Conservation (phyloP, 176 grass and related monocot genomes). For the Oryza glaberrima region DNA sequence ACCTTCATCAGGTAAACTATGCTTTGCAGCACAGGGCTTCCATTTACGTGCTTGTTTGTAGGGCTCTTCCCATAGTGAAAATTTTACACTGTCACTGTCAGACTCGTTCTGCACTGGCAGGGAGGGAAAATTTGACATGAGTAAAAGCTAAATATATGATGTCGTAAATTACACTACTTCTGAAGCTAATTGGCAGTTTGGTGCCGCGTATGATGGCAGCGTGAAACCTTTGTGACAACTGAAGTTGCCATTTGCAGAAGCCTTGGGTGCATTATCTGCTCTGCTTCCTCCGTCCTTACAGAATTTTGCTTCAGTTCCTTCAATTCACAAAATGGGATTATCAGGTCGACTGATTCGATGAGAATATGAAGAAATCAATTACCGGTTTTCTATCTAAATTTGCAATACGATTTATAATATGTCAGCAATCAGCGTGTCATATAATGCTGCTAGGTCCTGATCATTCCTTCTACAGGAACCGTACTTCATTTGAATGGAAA, state of each 20-base stretch:
- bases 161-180: too few species aligned
- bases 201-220: not conserved
- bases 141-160: not conserved
- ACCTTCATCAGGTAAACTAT: slow-evolving; percentile 54
- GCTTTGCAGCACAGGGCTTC: slow-evolving; percentile 82
- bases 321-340: slow-evolving; percentile 19
- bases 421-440: too few species aligned
- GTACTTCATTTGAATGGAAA: not conserved
- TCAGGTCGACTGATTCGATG: not conserved
- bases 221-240: slow-evolving; percentile 56
- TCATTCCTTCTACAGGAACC: not conserved
- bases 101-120: slow-evolving; percentile 64
- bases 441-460: not conserved
- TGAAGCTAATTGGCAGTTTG: not conserved
- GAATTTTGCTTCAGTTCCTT: slow-evolving; percentile 58
- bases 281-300: slow-evolving; percentile 39
- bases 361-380: not conserved
- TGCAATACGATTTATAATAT: not conserved
- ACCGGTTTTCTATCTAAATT: not conserved
- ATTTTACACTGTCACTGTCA: slow-evolving; percentile 23
- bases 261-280: slow-evolving; percentile 75
- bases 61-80: slow-evolving; percentile 69
- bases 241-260: slow-evolving; percentile 68
- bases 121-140: slow-evolving; percentile 36
- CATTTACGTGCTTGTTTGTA: slow-evolving; percentile 63